Base-by-base conservation (phyloP, 805 yeast genomes). In the Kuraishia piskuri region DNA sequence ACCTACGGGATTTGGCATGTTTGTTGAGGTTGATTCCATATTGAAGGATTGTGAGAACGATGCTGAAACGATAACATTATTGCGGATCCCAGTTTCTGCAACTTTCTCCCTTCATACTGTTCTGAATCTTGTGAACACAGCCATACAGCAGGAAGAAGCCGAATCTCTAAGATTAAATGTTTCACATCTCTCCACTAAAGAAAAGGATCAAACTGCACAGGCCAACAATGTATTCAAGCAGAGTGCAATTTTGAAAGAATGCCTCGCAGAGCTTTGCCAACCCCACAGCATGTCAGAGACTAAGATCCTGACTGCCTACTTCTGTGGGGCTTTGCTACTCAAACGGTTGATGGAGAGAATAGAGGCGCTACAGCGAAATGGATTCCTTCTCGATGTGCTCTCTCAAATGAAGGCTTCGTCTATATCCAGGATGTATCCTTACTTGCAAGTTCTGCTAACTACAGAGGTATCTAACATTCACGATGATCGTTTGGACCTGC, bases 391-490 rank as follows among this genome's bases (percentile, higher is more conserved):
- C 8, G 40, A 31, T 31, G 7, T 31, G 17, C 40, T 31, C 14
- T 14, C 17, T 10, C 40, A 31, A 31, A 31, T 31, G 40, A 31
- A 31, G 17, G 14, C n/a, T n/a, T 45, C 47, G 6, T 21, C 22
- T 8, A 3, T 45, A 12, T 22, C 21, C 19, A 45, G 19, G 19
- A 52, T 69, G 22, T 67, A 61, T 21, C 52, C 52, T 2, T 76
- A 75, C 54, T 55, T 75, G 40, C 61, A 67, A 5, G 53, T 76
- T 1, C 57, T 76, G 50, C 46, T 59, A n/a, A 26, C 53, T 2
- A 75, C 77, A 0, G 57, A 59, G 12, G 70, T 74, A 52, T 21
- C 59, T 55, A 54, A 61, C 59, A n/a, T 66, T 48, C 54, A 61
- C 46, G 55, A 58, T 5, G 67, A 63, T 25, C 69, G 71, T 53